phyloP scores from a whole-genome alignment of 2,329 filamentous ascomycete genomes.

The Verticillium isaacii region DNA sequence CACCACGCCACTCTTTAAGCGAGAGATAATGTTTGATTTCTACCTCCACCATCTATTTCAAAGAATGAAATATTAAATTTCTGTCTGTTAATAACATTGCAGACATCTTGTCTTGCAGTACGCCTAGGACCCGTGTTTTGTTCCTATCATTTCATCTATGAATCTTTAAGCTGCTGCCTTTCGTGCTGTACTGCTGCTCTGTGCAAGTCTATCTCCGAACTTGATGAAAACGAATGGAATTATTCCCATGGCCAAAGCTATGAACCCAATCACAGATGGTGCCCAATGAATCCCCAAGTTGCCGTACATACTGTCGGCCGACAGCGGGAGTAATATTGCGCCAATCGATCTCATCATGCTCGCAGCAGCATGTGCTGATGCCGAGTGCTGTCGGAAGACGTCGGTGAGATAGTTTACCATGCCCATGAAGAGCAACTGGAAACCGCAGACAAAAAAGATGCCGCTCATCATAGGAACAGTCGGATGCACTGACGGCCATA shows the following conservation, averaged over 20 bases:
- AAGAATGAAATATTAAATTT: no score
- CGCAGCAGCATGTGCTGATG: constrained; percentile 15
- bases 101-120: no score
- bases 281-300: constrained; percentile 42
- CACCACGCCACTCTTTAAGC: no score
- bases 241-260: constrained; percentile 45
- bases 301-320: constrained; percentile 44
- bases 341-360: constrained; percentile 12
- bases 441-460: constrained; percentile 57
- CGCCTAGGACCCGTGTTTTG: no score
- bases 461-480: constrained; percentile 55
- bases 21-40: no score
- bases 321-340: constrained; percentile 47
- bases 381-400: constrained; percentile 42
- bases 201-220: constrained; percentile 35
- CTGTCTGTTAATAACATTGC: no score
- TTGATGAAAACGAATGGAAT: constrained; percentile 50
- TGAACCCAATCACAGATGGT: constrained; percentile 44
- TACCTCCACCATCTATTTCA: no score
- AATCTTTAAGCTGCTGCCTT: not conserved
- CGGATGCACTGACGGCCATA: constrained; percentile 42
- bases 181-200: not conserved
- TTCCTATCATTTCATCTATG: no score
- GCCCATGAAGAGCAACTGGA: constrained; percentile 59
- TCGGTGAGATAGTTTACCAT: constrained; percentile 63